Evolutionary conservation across 805 yeast genomes (phyloP).

Genomic region (Barnettozyma vustinii): DNA sequence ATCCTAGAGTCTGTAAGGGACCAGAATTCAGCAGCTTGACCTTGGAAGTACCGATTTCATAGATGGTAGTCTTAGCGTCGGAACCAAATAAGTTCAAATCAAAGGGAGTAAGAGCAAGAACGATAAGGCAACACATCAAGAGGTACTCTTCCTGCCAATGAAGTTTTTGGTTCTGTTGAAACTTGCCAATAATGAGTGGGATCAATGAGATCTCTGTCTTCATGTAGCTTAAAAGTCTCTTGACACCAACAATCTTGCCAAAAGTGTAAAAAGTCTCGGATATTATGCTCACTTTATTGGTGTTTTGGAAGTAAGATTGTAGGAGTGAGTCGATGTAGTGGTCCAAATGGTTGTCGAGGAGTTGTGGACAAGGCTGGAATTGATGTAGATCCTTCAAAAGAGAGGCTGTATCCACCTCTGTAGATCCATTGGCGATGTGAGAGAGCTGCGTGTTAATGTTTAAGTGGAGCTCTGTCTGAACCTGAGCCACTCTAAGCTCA

Average conservation of each 20-base stretch:
- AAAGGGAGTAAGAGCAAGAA: slow-evolving; percentile 72
- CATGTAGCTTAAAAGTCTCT: slow-evolving; percentile 52
- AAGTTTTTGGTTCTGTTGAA: slow-evolving; percentile 13
- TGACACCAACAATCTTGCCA: slow-evolving; percentile 61
- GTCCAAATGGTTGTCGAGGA: slow-evolving; percentile 39
- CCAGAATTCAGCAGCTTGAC: slow-evolving; percentile 39
- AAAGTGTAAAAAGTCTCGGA: slow-evolving; percentile 47
- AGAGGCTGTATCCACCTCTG: neutral
- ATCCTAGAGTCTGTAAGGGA: slow-evolving; percentile 26
- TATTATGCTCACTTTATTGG: neutral
- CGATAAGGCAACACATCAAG: slow-evolving; percentile 65
- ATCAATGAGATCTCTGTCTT: slow-evolving; percentile 53
- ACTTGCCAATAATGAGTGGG: slow-evolving; percentile 28
- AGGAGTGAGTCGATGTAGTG: slow-evolving; percentile 29
- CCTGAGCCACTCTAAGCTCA: slow-evolving; percentile 27
- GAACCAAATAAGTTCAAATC: slow-evolving; percentile 39
- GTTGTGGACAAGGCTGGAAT: slow-evolving; percentile 49
- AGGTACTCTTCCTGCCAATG: slow-evolving; percentile 46
- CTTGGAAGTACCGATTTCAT: slow-evolving; percentile 28
- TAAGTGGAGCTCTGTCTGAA: slow-evolving; percentile 17
- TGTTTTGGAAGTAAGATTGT: slow-evolving; percentile 20
- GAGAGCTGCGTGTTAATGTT: slow-evolving; percentile 10
- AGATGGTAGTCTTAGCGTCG: slow-evolving; percentile 29
- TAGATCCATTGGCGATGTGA: neutral
- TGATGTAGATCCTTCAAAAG: slow-evolving; percentile 34